Evolutionary conservation across 495 filamentous ascomycete genomes (phyloP).

Genomic region (Viridothelium virens): DNA sequence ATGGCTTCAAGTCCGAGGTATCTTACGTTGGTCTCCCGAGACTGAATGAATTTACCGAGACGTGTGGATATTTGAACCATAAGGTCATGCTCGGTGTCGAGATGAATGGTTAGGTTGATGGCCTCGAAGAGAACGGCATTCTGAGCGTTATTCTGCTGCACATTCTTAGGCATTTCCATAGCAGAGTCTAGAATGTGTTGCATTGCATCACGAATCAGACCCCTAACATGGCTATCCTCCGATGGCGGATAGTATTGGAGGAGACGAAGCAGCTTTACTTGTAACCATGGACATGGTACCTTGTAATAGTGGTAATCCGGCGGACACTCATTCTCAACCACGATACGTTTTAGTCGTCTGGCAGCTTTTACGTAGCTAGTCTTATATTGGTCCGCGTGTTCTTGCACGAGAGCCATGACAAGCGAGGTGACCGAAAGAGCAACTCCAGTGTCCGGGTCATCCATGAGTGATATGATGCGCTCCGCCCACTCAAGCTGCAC

Average conservation of each 20-base stretch:
- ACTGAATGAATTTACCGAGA: conserved; percentile 92
- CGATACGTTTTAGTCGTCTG: conserved; percentile 73
- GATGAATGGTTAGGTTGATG: conserved; percentile 95
- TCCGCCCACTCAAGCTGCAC: conserved; percentile 96
- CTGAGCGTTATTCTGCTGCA: conserved; percentile 98
- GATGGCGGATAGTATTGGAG: conserved; percentile 96
- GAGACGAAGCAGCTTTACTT: conserved; percentile 84
- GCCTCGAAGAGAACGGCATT: conserved; percentile 98
- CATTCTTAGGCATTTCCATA: conserved; percentile 92
- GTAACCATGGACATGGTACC: conserved; percentile 97
- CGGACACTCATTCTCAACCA: conserved; percentile 80
- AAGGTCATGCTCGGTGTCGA: conserved; percentile 91
- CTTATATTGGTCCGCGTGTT: conserved; percentile 87
- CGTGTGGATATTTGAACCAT: conserved; percentile 97
- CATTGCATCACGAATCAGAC: conserved; percentile 85
- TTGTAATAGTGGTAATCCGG: conserved; percentile 97
- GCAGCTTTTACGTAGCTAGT: conserved; percentile 92
- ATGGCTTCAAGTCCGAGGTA: conserved; percentile 96
- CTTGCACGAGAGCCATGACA: conserved; percentile 91
- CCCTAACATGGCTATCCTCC: conserved; percentile 85
- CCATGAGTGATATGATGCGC: conserved; percentile 96
- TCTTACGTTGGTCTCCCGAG: conserved; percentile 93
- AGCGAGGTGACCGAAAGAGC: conserved; percentile 92
- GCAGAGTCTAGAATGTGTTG: conserved; percentile 84
- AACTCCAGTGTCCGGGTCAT: conserved; percentile 91